phyloP scores from a whole-genome alignment of 805 yeast genomes.

The Zygotorulaspora florentina region DNA sequence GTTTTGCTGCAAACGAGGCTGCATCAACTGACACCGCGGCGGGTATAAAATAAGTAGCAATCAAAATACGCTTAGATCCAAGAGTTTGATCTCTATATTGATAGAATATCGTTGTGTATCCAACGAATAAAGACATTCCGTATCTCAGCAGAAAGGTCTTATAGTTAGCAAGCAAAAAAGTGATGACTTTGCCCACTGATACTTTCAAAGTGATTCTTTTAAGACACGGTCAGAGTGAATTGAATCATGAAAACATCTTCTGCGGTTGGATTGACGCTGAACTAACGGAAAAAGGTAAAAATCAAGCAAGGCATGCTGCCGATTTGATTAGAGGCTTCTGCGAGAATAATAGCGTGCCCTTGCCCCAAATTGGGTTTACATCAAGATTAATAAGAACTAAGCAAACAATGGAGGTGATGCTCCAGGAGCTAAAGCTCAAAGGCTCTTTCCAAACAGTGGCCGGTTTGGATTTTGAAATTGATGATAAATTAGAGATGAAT shows the following conservation, averaged over 20 bases:
- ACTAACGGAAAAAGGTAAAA: slow-evolving; percentile 60
- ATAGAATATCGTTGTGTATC: too few species aligned
- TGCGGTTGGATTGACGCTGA: slow-evolving; percentile 85
- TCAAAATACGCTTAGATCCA: background rate
- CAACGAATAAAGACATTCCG: background rate
- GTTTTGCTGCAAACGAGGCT: slow-evolving; percentile 1
- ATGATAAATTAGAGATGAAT: slow-evolving; percentile 37
- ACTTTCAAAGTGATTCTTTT: slow-evolving; percentile 40
- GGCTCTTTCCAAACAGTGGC: slow-evolving; percentile 23
- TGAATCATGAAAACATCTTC: slow-evolving; percentile 70
- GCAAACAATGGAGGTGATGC: slow-evolving; percentile 66
- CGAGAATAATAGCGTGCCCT: slow-evolving; percentile 17
- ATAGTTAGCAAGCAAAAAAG: background rate
- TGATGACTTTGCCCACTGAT: slow-evolving; percentile 16
- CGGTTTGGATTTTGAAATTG: slow-evolving; percentile 13
- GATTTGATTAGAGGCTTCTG: slow-evolving; percentile 46
- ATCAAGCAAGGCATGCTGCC: slow-evolving; percentile 67
- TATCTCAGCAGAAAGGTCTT: background rate
- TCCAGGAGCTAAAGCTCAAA: slow-evolving; percentile 42
- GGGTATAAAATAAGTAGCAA: background rate
- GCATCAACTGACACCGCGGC: slow-evolving; percentile 10
- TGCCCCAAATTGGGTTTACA: slow-evolving; percentile 62
- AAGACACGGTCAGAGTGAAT: slow-evolving; percentile 80
- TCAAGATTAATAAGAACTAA: slow-evolving; percentile 70
- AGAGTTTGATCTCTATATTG: background rate